Evolutionary conservation across 768 basidiomycete genomes (phyloP), one percentile per base, ranked within the genome.

Genomic region (Artomyces pyxidatus): DNA sequence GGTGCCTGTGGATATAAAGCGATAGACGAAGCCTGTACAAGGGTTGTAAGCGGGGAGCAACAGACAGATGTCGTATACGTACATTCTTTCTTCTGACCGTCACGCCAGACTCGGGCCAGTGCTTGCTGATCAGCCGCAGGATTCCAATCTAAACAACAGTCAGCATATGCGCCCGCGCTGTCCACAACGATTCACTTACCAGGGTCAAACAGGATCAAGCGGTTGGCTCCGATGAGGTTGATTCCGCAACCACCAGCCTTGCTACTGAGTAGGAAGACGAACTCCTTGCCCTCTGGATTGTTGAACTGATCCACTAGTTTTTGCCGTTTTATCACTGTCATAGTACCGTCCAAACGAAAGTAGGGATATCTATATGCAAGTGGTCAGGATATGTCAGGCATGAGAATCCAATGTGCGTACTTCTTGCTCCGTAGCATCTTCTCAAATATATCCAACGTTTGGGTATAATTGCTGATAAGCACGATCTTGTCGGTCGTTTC

Each of bases 81-180:
- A 93, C 95, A 99, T 68, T 96, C 94, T 78, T 98, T 98, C 80
- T 96, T 99, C 66, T 98, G 95, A 0, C 95, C 95, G 61, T 99
- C 95, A 69, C 95, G 88, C 95, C 95, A 99, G 8, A 99, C 95
- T 63, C 95, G 91, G 38, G 95, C 95, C 5, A 99, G 75, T 7
- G 95, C 95, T 64, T 99, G 95, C 63, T 98, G 96, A 66, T 99
- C 95, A 23, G 94, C 91, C 9, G 95, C 95, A 22, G 94, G 94
- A 59, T 97, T 97, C 94, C 94, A 97, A 61, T 97, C 94, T 93
- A 21, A 12, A 23, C 23, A 26, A 30, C 21, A 19, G 22, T 43
- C 29, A 60, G 29, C 40, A 43, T 16, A n/a, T n/a, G n/a, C n/a
- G n/a, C n/a, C n/a, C n/a, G n/a, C n/a, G n/a, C n/a, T 30, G 14